Base-by-base conservation (phyloP, 2,329 filamentous ascomycete genomes). In the Fusarium sp. region DNA sequence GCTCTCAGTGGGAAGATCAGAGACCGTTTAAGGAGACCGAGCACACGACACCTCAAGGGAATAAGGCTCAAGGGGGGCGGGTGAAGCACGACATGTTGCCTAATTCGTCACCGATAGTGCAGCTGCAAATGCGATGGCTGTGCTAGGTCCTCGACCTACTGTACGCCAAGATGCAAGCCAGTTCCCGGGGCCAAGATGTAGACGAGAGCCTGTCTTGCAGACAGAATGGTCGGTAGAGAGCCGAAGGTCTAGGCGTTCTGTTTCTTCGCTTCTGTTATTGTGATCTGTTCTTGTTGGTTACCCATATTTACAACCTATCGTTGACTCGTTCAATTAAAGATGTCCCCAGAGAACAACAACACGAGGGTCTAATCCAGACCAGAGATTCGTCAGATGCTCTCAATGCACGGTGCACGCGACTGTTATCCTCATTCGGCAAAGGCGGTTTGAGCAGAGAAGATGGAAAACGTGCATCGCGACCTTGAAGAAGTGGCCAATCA, bases 61-160 rank as follows among this genome's bases (percentile, higher is more conserved):
- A 64, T 46, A 64, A 21, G 4, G 21, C 32, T 34, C 32, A 34
- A 32, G n/a, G 28, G 12, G 28, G 28, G 18, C 18, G 23, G 12
- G 21, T 7, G 55, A 54, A 67, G 70, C 59, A 74, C 68, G 71
- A 74, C 68, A 66, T 41, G 66, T 11, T 57, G 59, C 72, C 72
- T 46, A 69, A 63, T 66, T 48, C 42, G 68, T 74, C 68, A 72
- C 68, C 72, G 57, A 68, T 21, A 10, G 27, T 37, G 34, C 34
- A 37, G 34, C 16, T 37, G 45, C 43, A 51, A 28, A 46, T 45
- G 49, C 34, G 45, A 63, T 47, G 25, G 50, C 23, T 45, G 37
- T 30, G 49, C 59, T 45, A 34, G 25, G 27, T 20, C n/a, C 16
- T 34, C 4, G 32, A 32, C 10, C 59, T 45, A 34, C 25, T 68